These are phyloP conservation scores for Entomortierella parvispora DNA, from an alignment of 192 early-diverging fungal genomes.

Conservation along the genomic window DNA sequence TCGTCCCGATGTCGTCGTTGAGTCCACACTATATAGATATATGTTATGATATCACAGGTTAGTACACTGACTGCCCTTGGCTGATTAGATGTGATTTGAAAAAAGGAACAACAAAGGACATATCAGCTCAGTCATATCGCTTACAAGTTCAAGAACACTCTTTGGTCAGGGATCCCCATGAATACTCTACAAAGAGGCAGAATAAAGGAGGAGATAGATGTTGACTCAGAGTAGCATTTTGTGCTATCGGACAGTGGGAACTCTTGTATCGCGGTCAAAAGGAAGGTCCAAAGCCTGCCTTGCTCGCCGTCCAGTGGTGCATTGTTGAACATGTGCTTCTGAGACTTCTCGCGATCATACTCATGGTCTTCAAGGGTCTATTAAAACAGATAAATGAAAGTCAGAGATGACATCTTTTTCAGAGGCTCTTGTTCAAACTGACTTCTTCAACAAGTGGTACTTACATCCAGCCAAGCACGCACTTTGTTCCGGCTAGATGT, in stretches of 20 bases:
- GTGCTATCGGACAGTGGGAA: slow-evolving; percentile 20
- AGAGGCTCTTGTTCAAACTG: slow-evolving; percentile 16
- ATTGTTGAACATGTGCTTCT: slow-evolving; percentile 19
- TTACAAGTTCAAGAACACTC: slow-evolving; percentile 43
- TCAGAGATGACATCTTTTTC: slow-evolving; percentile 12
- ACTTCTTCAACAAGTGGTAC: slow-evolving; percentile 15
- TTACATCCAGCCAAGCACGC: slow-evolving; percentile 36
- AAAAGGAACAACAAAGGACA: background rate
- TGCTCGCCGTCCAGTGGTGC: slow-evolving; percentile 1
- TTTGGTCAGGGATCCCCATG: slow-evolving; percentile 15
- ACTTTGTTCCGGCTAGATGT: slow-evolving; percentile 20
- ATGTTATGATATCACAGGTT: slow-evolving; percentile 8
- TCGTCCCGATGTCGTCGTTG: slow-evolving; percentile 18
- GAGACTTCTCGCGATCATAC: slow-evolving; percentile 20
- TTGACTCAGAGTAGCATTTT: slow-evolving; percentile 26
- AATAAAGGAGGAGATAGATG: slow-evolving; percentile 30
- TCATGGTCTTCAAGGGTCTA: slow-evolving; percentile 19
- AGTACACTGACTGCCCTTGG: background rate
- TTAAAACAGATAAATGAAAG: slow-evolving; percentile 13
- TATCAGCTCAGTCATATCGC: background rate
- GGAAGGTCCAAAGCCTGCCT: slow-evolving; percentile 22
- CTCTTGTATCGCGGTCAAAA: slow-evolving; percentile 14
- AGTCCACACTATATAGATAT: slow-evolving; percentile 16
- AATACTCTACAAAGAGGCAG: slow-evolving; percentile 37
- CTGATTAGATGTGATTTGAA: slow-evolving; percentile 9